Percentiles rank a stretch among this genome's conserved stretches.
Conservation (phyloP, 2,329 filamentous ascomycete species). For the Neonectria sp. region DNA sequence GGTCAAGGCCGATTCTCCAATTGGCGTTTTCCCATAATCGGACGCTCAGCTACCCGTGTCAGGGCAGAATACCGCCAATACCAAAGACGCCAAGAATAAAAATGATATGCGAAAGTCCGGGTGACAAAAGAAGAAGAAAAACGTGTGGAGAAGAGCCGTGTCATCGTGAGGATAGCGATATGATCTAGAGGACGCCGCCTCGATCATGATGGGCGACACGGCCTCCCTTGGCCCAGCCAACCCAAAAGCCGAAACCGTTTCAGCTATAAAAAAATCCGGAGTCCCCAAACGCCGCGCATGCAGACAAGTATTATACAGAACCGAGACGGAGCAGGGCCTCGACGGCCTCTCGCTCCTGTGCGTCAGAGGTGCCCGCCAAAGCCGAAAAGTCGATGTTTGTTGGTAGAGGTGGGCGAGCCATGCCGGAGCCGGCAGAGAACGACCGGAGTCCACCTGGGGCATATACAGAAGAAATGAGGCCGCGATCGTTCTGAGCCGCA, state of each 20-base stretch:
- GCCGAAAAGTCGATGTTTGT: conserved; percentile 68
- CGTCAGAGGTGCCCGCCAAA: conserved; percentile 69
- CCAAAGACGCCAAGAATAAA: conserved; percentile 45
- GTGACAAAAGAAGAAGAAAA: conserved; percentile 30
- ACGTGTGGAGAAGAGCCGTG: conserved; percentile 47
- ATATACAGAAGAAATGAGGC: conserved; percentile 62
- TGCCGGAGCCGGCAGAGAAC: conserved; percentile 66
- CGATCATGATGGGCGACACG: conserved; percentile 51
- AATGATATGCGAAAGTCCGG: conserved; percentile 28
- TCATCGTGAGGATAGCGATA: conserved; percentile 51
- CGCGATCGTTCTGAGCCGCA: conserved; percentile 68
- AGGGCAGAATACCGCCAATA: conserved; percentile 35
- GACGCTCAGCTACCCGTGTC: conserved; percentile 32
- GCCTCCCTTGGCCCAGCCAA: conserved; percentile 50
- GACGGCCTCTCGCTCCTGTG: conserved; percentile 85
- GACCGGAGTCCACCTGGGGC: conserved; percentile 62
- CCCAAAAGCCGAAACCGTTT: conserved; percentile 37
- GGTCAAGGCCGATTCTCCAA: conserved; percentile 20
- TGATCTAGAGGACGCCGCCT: conserved; percentile 53
- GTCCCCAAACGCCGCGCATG: conserved; percentile 66
- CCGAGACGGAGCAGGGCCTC: conserved; percentile 86
- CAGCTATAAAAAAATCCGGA: conserved; percentile 34
- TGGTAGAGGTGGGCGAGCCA: conserved; percentile 68
- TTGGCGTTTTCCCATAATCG: conserved; percentile 33
- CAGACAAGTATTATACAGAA: conserved; percentile 76